Percentiles rank a stretch among this genome's conserved stretches.
Conservation (phyloP, 352 stramenopile genomes). For the Pythium periplocum region DNA sequence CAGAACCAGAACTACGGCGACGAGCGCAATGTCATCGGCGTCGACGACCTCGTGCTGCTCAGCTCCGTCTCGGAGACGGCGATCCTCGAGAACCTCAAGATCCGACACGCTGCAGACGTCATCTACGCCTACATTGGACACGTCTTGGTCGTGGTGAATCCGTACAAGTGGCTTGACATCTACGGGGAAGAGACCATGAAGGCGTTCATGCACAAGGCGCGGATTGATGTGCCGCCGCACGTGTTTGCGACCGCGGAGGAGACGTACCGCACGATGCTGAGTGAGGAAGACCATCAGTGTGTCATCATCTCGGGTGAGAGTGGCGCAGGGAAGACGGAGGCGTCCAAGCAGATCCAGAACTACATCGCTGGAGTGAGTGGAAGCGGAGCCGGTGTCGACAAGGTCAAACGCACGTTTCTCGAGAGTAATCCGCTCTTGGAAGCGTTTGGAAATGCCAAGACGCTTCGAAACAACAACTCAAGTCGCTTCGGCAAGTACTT, state of each 20-base stretch:
- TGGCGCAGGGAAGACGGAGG: conserved; percentile 83
- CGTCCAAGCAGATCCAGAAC: conserved; percentile 89
- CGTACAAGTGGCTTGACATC: conserved; percentile 90
- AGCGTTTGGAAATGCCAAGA: conserved; percentile 96
- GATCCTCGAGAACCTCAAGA: conserved; percentile 88
- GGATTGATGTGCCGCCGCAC: conserved; percentile 84
- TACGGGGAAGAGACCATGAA: conserved; percentile 80
- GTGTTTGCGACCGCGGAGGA: conserved; percentile 85
- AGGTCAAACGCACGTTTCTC: conserved; percentile 88
- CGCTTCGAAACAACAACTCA: conserved; percentile 93
- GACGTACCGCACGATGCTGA: conserved; percentile 85
- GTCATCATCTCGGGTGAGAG: conserved; percentile 88
- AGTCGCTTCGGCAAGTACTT: conserved; percentile 96
- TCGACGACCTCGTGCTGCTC: conserved; percentile 83
- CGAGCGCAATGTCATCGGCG: conserved; percentile 67
- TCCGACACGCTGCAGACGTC: conserved; percentile 77
- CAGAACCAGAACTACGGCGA: conserved; percentile 26
- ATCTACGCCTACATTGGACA: conserved; percentile 89
- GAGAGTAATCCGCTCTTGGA: conserved; percentile 95
- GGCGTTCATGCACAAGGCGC: conserved; percentile 77
- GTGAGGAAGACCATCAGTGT: conserved; percentile 87
- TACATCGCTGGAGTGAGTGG: conserved; percentile 84
- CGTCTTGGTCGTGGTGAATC: conserved; percentile 84
- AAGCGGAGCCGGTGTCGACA: conserved; percentile 74
- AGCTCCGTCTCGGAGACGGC: conserved; percentile 60